These are phyloP conservation scores for Venturia carpophila DNA, from an alignment of 2,329 filamentous ascomycete genomes.

Conservation along the genomic window DNA sequence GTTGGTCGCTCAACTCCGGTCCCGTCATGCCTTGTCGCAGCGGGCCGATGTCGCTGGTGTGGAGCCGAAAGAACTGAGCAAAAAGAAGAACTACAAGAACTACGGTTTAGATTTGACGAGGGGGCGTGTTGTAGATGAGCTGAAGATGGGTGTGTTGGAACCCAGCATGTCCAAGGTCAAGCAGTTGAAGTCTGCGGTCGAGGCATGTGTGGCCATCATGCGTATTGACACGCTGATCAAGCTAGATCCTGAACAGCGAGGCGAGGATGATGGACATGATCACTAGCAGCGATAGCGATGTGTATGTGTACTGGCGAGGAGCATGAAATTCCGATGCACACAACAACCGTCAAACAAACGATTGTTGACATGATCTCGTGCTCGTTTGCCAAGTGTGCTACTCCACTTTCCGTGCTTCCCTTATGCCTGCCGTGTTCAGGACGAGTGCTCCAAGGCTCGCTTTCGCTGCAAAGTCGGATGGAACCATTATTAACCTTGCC, in stretches of 20 bases:
- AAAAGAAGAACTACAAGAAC: slow-evolving; percentile 97
- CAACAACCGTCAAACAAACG: too few species aligned
- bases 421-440: too few species aligned
- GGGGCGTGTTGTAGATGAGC: slow-evolving; percentile 83
- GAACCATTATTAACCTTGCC: too few species aligned
- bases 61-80: slow-evolving; percentile 81
- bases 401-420: too few species aligned
- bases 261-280: slow-evolving; percentile 74
- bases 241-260: slow-evolving; percentile 80
- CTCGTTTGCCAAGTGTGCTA: too few species aligned
- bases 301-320: too few species aligned
- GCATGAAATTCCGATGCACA: too few species aligned
- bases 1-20: slow-evolving; percentile 89
- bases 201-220: slow-evolving; percentile 99
- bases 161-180: slow-evolving; percentile 97
- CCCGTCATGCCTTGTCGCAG: slow-evolving; percentile 88
- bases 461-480: too few species aligned
- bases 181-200: slow-evolving; percentile 96
- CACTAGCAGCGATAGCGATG: slow-evolving; percentile 46
- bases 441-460: too few species aligned
- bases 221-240: slow-evolving; percentile 98
- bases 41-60: slow-evolving; percentile 68
- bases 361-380: too few species aligned
- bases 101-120: slow-evolving; percentile 87
- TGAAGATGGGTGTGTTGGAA: slow-evolving; percentile 93